Evolutionary conservation across 2,329 filamentous ascomycete species (phyloP), one percentile per base, ranked within the genome.

Genomic region (Penicillium sp.): DNA sequence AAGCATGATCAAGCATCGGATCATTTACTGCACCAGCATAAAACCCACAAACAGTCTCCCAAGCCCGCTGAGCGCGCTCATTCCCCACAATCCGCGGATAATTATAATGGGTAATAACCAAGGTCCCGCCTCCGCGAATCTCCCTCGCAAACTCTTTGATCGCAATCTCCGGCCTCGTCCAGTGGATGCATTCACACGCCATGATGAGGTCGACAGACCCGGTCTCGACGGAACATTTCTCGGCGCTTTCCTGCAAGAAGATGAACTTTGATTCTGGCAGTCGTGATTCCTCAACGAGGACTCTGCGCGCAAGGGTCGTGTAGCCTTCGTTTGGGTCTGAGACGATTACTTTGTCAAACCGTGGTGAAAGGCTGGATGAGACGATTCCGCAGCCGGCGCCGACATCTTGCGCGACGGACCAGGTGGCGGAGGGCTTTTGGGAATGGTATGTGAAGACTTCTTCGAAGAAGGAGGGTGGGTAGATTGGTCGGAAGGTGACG

Each of bases 171-270:
- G 50, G 50, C 7, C 30, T 35, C 16, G 38, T 53, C 50, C 50
- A 53, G 36, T 53, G 50, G 10, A 53, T 53, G 29, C 50, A 53
- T 26, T 53, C 50, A 10, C 50, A 53, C 3, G 38, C 50, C 36
- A 47, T 41, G 36, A 53, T 42, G 29, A 53, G n/a, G 14, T 48
- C 44, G 4, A 53, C 50, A 0, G 43, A 35, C 2, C 14, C 50
- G 7, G 50, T 14, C 10, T 48, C 30, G 18, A 53, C 36, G 5
- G 43, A 41, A 36, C 50, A 42, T 7, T 13, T 47, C 27, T 48
- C 50, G 8, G 50, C 50, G 10, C 43, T 48, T 47, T 53, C 50
- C 18, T 35, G 16, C 7, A 53, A 30, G 13, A 53, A 53, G 2
- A 13, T 18, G 43, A 53, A 47, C 2, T n/a, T 53, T 6, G 44